A percentile compares a stretch with the other conserved stretches of the same genome.
These are phyloP conservation scores for Solanum medicagineum DNA, from an alignment of 257 asterid genomes.

Conservation along the genomic window DNA sequence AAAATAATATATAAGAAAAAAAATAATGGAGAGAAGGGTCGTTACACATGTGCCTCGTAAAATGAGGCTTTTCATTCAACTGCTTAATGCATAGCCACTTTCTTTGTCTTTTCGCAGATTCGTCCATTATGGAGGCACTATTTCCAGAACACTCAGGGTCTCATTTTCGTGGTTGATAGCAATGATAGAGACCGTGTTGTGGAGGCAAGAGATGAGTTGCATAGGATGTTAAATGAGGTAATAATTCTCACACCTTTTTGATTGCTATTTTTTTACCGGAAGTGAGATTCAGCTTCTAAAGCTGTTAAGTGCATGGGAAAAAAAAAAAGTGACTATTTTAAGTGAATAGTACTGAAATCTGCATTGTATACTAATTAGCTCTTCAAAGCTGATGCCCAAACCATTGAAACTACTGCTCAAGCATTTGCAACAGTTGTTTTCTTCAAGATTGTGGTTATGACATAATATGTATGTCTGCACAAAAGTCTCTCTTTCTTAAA, in stretches of 20 bases:
- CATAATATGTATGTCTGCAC: not conserved
- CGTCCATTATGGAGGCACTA: constrained; percentile 1
- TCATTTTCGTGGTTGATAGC: not conserved
- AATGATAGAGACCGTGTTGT: not conserved
- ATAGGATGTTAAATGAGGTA: not conserved
- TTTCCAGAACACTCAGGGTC: not conserved
- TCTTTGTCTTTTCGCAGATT: not conserved
- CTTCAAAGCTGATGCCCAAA: not conserved
- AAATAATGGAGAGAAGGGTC: no score
- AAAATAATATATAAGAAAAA: no score
- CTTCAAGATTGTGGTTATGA: not conserved
- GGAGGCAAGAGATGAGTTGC: not conserved
- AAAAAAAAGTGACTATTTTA: not conserved
- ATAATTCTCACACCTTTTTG: not conserved
- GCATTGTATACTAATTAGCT: not conserved
- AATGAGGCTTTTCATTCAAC: not conserved
- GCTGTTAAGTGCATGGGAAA: not conserved
- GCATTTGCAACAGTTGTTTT: not conserved
- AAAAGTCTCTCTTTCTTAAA: not conserved
- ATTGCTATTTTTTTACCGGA: not conserved
- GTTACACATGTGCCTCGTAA: not conserved
- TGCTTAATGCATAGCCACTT: not conserved
- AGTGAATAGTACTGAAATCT: not conserved
- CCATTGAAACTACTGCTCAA: not conserved
- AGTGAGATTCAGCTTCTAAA: not conserved